Conservation (phyloP, 2,329 filamentous ascomycete genomes). For the Neonectria hederae region DNA sequence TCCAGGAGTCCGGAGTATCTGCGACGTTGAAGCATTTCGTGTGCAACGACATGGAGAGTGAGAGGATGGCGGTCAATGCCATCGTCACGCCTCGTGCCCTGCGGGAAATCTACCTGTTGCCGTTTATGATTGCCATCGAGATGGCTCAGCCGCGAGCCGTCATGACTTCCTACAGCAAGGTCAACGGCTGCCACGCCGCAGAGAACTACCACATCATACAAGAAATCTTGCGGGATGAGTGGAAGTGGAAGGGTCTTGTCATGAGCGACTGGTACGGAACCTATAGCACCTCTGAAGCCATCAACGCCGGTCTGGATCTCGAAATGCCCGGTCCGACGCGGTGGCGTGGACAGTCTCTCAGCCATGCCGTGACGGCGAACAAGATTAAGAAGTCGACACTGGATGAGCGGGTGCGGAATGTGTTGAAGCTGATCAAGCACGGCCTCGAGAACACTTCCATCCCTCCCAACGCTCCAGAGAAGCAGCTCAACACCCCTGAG, state of each 20-base stretch:
- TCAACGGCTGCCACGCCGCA: conserved; percentile 38
- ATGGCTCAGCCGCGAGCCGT: conserved; percentile 24
- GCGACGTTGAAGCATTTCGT: conserved; percentile 26
- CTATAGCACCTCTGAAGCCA: conserved; percentile 43
- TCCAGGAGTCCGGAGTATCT: conserved; percentile 11
- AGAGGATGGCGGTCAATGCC: conserved; percentile 18
- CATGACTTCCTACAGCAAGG: conserved; percentile 40
- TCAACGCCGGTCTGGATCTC: conserved; percentile 46
- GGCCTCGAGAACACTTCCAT: conserved; percentile 26
- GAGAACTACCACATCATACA: conserved; percentile 35
- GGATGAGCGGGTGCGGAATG: conserved; percentile 43
- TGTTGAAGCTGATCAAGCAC: conserved; percentile 45
- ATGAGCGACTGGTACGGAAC: conserved; percentile 50
- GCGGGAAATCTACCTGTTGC: conserved; percentile 29
- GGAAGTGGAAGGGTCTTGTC: conserved; percentile 47
- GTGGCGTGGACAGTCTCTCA: conserved; percentile 37
- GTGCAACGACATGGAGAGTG: conserved; percentile 26
- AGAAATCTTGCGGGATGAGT: conserved; percentile 45
- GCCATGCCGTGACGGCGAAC: conserved; percentile 40
- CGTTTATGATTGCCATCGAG: conserved; percentile 30
- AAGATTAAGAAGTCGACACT: conserved; percentile 42
- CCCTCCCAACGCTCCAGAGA: conserved; percentile 25
- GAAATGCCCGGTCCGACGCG: conserved; percentile 50
- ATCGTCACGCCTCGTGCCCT: conserved; percentile 20
- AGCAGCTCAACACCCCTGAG: conserved; percentile 35